Base-by-base conservation (phyloP, 164 flowering plant species). In the Pachysandra terminalis region DNA sequence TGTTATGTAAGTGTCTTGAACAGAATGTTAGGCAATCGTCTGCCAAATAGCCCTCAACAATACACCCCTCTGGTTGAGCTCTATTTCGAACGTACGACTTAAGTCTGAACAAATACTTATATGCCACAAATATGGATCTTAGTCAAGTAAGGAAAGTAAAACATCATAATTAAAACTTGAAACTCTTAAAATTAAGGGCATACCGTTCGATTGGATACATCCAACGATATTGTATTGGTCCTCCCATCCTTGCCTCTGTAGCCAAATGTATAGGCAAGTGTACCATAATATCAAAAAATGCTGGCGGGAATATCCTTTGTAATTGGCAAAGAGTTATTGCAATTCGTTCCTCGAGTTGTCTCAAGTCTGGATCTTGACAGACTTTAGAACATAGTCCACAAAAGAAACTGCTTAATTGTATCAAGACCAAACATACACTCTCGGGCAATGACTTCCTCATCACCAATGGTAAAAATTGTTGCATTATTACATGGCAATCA, bases 401-500 rank as follows among this genome's bases (percentile, higher is more conserved):
- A 55, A 65, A 66, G 63, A 49, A 65, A n/a, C 1, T 25, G 61
- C 49, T 1, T 19, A 77, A 32, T 14, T 67, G 22, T 3, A 71
- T 40, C 40, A 77, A 3, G 0, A 61, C 59, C 9, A 19, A 1
- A 9, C 32, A 5, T 16, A 74, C 75, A 9, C 27, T 15, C 22
- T 58, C 63, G 0, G 72, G 66, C 37, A 78, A 52, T 0, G 17
- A 17, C 3, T 25, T 21, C 4, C 70, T 45, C 8, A 73, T 12
- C 10, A 66, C 75, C 3, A 74, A n/a, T 7, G 68, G 62, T 7
- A 75, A 57, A 0, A 75, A 32, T 14, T 75, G 69, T 27, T 79
- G 75, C 67, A 76, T 68, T 14, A 74, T 15, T 5, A 74, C 51
- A 63, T 76, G 79, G 35, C 19, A 55, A 27, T 73, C 82, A 64